A percentile compares a stretch with the other conserved stretches of the same genome.
Conservation (phyloP, 306 rosid genomes). For the Echinosophora koreensis region DNA sequence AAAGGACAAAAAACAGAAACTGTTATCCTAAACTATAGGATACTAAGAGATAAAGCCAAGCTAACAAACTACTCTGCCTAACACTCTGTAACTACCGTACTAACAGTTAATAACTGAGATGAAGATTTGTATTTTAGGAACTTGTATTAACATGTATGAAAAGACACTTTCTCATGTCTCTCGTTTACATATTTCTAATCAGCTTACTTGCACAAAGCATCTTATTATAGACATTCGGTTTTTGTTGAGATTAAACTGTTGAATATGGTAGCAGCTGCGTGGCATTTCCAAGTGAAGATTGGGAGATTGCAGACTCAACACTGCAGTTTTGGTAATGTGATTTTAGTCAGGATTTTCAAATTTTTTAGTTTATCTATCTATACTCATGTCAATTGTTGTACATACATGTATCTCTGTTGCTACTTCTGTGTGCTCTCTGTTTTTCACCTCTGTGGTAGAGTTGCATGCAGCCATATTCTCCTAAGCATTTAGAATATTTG, state of each 20-base stretch:
- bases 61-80: no score
- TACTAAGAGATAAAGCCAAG: no score
- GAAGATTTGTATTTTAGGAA: constrained; percentile 33
- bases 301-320: constrained; percentile 97
- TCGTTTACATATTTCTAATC: constrained; percentile 34
- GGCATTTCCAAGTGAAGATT: constrained; percentile 93
- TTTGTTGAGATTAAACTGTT: constrained; percentile 47
- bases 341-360: constrained; percentile 37
- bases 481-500: constrained; percentile 5
- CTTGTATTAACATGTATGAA: constrained; percentile 38
- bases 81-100: no score
- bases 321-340: constrained; percentile 87
- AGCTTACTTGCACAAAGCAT: constrained; percentile 41
- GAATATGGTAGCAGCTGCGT: constrained; percentile 74
- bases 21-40: no score
- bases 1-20: no score
- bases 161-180: neutral
- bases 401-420: constrained; percentile 31
- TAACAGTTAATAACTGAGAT: constrained; percentile 16
- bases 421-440: constrained; percentile 22
- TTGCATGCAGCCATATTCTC: constrained; percentile 11
- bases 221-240: constrained; percentile 37
- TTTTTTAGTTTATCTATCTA: constrained; percentile 26
- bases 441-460: constrained; percentile 3
- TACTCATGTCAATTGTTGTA: constrained; percentile 38